A percentile compares a stretch with the other conserved stretches of the same genome.
phyloP scores from a whole-genome alignment of 2,329 filamentous ascomycete species.

The Ambrosiella cleistominuta region DNA sequence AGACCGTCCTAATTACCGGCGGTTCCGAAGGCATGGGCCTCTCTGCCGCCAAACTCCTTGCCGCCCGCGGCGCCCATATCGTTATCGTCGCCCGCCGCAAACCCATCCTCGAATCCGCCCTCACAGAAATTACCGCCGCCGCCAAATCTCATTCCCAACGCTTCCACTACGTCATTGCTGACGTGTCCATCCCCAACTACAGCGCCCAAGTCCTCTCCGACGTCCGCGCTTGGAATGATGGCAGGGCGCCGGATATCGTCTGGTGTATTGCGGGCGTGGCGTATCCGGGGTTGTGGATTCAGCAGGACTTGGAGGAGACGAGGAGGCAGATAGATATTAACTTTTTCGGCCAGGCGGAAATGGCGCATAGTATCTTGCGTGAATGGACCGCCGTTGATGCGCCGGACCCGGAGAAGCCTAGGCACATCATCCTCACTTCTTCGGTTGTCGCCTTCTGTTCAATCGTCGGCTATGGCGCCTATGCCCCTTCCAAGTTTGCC shows the following conservation, averaged over 20 bases:
- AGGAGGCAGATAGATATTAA: conserved; percentile 79
- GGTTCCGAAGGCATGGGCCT: conserved; percentile 87
- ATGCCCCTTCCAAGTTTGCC: conserved; percentile 71
- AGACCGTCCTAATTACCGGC: conserved; percentile 83
- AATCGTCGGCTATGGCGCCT: conserved; percentile 66
- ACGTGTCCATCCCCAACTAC: conserved; percentile 55
- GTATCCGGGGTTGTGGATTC: conserved; percentile 58
- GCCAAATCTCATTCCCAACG: conserved; percentile 48
- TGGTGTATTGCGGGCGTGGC: conserved; percentile 77
- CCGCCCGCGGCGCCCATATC: conserved; percentile 69
- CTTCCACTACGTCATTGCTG: conserved; percentile 70
- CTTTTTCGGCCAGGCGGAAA: conserved; percentile 73
- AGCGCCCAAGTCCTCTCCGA: conserved; percentile 53
- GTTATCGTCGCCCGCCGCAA: conserved; percentile 68
- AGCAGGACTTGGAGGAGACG: conserved; percentile 48
- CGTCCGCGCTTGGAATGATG: conserved; percentile 62
- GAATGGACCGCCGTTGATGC: conserved; percentile 44
- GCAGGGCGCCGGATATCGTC: conserved; percentile 58
- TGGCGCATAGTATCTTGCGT: conserved; percentile 61
- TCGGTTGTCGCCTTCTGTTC: conserved; percentile 60
- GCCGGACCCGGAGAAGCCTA: conserved; percentile 20
- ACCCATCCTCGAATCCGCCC: conserved; percentile 50
- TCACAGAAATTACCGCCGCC: conserved; percentile 47
- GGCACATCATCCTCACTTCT: conserved; percentile 77
- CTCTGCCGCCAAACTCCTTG: conserved; percentile 53